phyloP scores from a whole-genome alignment of 192 early-diverging fungal genomes.

The Backusella parvicylindrica region DNA sequence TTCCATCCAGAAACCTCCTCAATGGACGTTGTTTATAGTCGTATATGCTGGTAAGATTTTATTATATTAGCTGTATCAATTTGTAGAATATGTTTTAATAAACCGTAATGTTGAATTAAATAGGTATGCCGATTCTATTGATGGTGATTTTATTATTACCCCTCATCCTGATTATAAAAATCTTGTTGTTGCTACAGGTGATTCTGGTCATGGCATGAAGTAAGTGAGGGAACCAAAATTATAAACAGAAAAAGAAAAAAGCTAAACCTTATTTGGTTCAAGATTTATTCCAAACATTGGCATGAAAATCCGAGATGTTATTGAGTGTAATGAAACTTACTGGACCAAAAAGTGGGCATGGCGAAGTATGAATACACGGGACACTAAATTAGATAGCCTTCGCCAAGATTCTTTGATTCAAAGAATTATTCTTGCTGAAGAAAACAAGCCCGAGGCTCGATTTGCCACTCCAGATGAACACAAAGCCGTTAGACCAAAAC shows the following conservation, averaged over 20 bases:
- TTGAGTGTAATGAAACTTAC: conserved; percentile 26
- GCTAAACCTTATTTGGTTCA: background rate
- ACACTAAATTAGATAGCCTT: conserved; percentile 6
- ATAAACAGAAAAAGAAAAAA: background rate
- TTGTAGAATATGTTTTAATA: background rate
- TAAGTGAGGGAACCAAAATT: background rate
- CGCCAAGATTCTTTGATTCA: background rate
- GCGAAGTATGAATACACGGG: background rate
- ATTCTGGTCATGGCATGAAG: conserved; percentile 56
- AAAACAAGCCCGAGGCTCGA: conserved; percentile 2
- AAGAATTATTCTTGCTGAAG: background rate
- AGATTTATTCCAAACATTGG: conserved; percentile 45
- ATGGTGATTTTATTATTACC: conserved; percentile 49
- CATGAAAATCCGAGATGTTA: conserved; percentile 42
- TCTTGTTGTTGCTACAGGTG: conserved; percentile 48
- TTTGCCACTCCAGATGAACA: conserved; percentile 8
- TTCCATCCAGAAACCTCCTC: conserved; percentile 33
- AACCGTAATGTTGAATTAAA: background rate
- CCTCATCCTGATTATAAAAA: conserved; percentile 32
- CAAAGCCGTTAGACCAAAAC: conserved; percentile 7
- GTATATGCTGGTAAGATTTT: conserved; percentile 42
- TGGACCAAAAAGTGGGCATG: conserved; percentile 1
- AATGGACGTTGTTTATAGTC: conserved; percentile 30
- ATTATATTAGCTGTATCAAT: background rate
- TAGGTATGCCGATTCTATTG: conserved; percentile 48